A percentile compares a stretch with the other conserved stretches of the same genome.
Conservation (phyloP, 129 eudicot genomes). For the Centella asiatica region DNA sequence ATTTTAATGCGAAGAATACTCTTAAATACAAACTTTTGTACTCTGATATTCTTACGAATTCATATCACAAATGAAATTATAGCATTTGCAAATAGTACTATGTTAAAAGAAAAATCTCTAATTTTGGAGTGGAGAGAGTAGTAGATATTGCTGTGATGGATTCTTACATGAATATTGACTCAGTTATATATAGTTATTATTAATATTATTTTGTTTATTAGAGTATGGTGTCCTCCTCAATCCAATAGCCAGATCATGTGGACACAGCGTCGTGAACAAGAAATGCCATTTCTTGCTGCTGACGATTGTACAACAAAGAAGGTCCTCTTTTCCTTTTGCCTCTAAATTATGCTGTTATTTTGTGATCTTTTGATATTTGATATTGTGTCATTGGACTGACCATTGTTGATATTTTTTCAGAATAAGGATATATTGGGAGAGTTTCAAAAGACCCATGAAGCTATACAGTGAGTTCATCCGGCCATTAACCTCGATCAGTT, state of each 20-base stretch:
- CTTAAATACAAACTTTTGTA: too few species aligned
- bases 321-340: slow-evolving; percentile 23
- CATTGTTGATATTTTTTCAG: slow-evolving; percentile 22
- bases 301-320: slow-evolving; percentile 38
- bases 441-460: slow-evolving; percentile 49
- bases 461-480: slow-evolving; percentile 50
- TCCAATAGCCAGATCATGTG: slow-evolving; percentile 24
- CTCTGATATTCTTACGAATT: too few species aligned
- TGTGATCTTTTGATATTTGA: slow-evolving; percentile 1
- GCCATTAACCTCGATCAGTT: background rate
- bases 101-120: too few species aligned
- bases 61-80: too few species aligned
- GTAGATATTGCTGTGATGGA: too few species aligned
- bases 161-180: too few species aligned
- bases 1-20: too few species aligned
- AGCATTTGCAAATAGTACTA: too few species aligned
- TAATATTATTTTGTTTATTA: slow-evolving; percentile 16
- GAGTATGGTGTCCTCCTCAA: slow-evolving; percentile 43
- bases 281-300: slow-evolving; percentile 29
- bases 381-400: background rate
- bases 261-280: slow-evolving; percentile 25
- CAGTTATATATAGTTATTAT: too few species aligned
- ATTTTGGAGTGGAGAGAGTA: too few species aligned
- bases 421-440: slow-evolving; percentile 35
- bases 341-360: background rate